phyloP scores from a whole-genome alignment of 495 filamentous ascomycete species.

The Aspergillus haitiensis region DNA sequence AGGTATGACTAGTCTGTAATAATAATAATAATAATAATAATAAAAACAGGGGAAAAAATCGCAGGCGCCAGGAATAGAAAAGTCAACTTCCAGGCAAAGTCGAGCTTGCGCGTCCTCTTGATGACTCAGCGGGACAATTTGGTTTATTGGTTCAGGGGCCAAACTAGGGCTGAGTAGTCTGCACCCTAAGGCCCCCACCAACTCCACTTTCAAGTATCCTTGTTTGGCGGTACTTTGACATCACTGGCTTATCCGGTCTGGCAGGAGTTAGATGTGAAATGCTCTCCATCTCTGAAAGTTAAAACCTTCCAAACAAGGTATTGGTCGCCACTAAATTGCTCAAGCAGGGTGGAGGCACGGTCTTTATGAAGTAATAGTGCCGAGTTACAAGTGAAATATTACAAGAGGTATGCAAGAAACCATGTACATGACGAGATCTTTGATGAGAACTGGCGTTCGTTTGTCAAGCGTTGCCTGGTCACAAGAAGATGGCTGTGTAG shows the following conservation, averaged over 20 bases:
- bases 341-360: no score
- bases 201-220: slow-evolving; percentile 9
- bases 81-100: slow-evolving; percentile 15
- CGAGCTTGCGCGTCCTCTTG: slow-evolving; percentile 42
- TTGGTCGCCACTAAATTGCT: no score
- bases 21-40: no score
- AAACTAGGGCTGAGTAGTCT: slow-evolving; percentile 12
- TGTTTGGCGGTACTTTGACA: no score
- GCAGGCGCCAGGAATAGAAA: slow-evolving; percentile 28
- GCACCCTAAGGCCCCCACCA: slow-evolving; percentile 7
- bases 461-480: not conserved
- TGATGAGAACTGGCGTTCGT: slow-evolving; percentile 20
- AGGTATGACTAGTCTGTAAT: no score
- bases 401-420: no score
- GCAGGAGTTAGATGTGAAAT: not conserved
- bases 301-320: slow-evolving; percentile 4
- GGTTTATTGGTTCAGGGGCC: slow-evolving; percentile 15
- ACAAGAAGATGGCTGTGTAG: slow-evolving; percentile 3
- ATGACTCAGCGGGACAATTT: slow-evolving; percentile 36
- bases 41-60: no score
- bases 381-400: no score
- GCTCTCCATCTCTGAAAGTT: not conserved
- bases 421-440: slow-evolving; percentile 12
- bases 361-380: no score
- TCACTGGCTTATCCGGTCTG: no score